Conservation (phyloP, 2,329 filamentous ascomycete genomes). For the Ascochyta rabiei region DNA sequence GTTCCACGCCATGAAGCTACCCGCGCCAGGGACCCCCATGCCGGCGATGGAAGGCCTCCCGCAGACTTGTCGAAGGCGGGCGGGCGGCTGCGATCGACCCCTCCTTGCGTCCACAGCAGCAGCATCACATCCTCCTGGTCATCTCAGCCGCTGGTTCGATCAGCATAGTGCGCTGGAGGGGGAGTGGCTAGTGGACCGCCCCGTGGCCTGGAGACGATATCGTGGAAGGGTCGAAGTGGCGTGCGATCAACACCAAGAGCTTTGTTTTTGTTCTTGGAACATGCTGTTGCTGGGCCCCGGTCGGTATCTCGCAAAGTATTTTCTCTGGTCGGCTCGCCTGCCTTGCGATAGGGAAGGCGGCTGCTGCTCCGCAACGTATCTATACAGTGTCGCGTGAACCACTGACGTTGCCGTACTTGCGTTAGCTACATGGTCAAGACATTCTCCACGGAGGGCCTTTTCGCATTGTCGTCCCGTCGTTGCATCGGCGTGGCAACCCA, state of each 20-base stretch:
- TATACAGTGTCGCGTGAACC: neutral
- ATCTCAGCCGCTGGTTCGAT: neutral
- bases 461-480: neutral
- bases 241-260: neutral
- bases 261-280: too few relatives aligned
- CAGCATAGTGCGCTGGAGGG: neutral
- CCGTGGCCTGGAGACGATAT: neutral
- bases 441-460: neutral
- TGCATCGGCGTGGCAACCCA: neutral
- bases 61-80: too few relatives aligned
- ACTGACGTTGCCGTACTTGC: neutral
- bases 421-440: neutral
- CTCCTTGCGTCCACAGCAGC: neutral
- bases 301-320: neutral
- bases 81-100: neutral
- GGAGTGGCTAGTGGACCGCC: neutral
- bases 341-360: neutral
- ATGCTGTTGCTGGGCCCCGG: neutral
- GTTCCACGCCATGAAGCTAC: neutral
- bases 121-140: neutral
- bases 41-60: neutral
- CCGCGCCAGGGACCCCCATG: neutral
- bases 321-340: neutral
- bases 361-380: neutral
- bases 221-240: neutral